Evolutionary conservation across 257 asterid genomes (phyloP).

Genomic region (Solanum tacnaense): DNA sequence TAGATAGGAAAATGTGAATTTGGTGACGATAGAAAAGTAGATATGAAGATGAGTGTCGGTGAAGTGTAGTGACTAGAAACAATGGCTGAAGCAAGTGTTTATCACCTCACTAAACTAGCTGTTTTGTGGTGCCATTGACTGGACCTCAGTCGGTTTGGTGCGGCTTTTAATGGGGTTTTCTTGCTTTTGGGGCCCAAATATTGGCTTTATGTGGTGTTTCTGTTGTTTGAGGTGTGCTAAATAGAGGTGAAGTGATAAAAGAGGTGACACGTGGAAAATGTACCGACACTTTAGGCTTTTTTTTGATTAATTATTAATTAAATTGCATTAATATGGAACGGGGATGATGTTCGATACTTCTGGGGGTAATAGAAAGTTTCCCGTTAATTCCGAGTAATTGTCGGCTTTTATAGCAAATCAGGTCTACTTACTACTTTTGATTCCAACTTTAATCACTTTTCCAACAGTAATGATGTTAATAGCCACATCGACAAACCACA

Average conservation of each 20-base stretch:
- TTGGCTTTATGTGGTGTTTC: background rate
- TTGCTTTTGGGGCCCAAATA: background rate
- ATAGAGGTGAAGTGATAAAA: background rate
- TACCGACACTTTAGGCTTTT: background rate
- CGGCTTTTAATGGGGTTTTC: background rate
- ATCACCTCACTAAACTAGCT: background rate
- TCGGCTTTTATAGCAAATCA: background rate
- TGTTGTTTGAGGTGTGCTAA: background rate
- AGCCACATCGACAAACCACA: background rate
- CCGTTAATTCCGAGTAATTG: background rate
- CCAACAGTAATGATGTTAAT: background rate
- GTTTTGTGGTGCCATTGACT: background rate
- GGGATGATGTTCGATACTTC: background rate
- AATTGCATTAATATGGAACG: background rate
- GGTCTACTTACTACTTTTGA: background rate
- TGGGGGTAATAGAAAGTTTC: background rate
- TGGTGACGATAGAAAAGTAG: constrained; percentile 6
- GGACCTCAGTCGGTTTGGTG: background rate
- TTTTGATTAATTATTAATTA: no score
- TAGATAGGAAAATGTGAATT: background rate
- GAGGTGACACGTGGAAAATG: background rate
- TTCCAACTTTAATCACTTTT: background rate
- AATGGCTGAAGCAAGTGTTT: background rate
- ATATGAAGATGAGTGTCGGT: background rate
- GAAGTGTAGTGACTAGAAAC: background rate